Evolutionary conservation across 164 flowering plant genomes (phyloP).

Genomic region (Taxillus chinensis): DNA sequence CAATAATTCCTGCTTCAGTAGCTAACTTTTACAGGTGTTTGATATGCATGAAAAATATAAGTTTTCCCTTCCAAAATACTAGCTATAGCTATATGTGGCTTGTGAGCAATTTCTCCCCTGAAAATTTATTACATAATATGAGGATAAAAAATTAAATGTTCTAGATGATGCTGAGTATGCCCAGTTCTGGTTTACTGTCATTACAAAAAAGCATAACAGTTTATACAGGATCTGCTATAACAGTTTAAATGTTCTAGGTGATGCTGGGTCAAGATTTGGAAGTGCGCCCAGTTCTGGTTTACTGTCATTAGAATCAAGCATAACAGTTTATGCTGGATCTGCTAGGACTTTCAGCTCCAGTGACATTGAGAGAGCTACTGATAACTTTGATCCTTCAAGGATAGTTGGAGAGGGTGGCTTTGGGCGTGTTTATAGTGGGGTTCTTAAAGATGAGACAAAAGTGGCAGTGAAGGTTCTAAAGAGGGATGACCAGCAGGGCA

Average conservation of each 20-base stretch:
- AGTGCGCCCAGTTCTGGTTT: slow-evolving; percentile 56
- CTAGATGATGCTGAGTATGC: slow-evolving; percentile 50
- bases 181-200: slow-evolving; percentile 56
- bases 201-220: slow-evolving; percentile 63
- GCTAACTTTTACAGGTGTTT: too few species aligned
- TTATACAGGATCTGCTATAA: slow-evolving; percentile 55
- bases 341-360: slow-evolving; percentile 60
- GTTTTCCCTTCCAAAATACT: too few species aligned
- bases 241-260: slow-evolving; percentile 26
- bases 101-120: too few species aligned
- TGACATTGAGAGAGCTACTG: slow-evolving; percentile 75
- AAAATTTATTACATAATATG: too few species aligned
- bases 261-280: slow-evolving; percentile 27
- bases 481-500: slow-evolving; percentile 84
- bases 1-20: too few species aligned
- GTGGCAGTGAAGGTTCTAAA: slow-evolving; percentile 86
- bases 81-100: too few species aligned
- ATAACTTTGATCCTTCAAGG: slow-evolving; percentile 46
- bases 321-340: slow-evolving; percentile 62
- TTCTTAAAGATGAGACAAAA: slow-evolving; percentile 69
- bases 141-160: slow-evolving; percentile 1
- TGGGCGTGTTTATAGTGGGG: slow-evolving; percentile 82
- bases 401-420: slow-evolving; percentile 96
- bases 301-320: slow-evolving; percentile 64
- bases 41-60: too few species aligned